A percentile compares a stretch with the other conserved stretches of the same genome.
Evolutionary conservation across 2,329 filamentous ascomycete species (phyloP).

Genomic region (Colletotrichum falcatum): DNA sequence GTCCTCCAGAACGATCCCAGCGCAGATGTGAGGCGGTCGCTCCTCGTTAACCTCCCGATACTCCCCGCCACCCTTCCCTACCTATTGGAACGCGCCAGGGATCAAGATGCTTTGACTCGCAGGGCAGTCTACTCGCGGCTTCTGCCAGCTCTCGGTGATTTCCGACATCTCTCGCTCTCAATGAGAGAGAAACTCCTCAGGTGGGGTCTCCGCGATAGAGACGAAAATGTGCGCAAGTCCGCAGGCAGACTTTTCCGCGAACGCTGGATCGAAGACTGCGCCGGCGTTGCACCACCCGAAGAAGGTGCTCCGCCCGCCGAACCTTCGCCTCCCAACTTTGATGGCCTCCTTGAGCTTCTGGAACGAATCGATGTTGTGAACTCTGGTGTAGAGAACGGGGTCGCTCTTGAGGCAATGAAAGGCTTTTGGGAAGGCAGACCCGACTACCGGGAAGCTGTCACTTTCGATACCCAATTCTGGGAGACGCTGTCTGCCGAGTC

Average conservation of each 20-base stretch:
- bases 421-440: slow-evolving; percentile 96
- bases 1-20: slow-evolving; percentile 94
- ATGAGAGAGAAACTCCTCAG: slow-evolving; percentile 96
- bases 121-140: slow-evolving; percentile 88
- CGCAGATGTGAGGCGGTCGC: slow-evolving; percentile 88
- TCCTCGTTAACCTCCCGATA: slow-evolving; percentile 92
- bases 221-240: slow-evolving; percentile 93
- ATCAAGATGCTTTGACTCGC: slow-evolving; percentile 86
- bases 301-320: slow-evolving; percentile 68
- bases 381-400: slow-evolving; percentile 88
- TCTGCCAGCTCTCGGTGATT: slow-evolving; percentile 90
- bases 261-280: slow-evolving; percentile 98
- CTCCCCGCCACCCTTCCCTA: slow-evolving; percentile 85
- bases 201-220: slow-evolving; percentile 94
- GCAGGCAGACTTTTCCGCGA: slow-evolving; percentile 91
- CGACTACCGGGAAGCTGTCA: slow-evolving; percentile 80
- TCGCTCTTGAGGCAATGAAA: slow-evolving; percentile 93
- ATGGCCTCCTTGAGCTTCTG: slow-evolving; percentile 89
- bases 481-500: slow-evolving; percentile 86
- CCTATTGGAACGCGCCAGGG: slow-evolving; percentile 89
- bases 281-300: slow-evolving; percentile 71
- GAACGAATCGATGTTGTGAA: slow-evolving; percentile 95
- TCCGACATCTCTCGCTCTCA: slow-evolving; percentile 89
- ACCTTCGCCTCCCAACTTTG: slow-evolving; percentile 75
- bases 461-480: slow-evolving; percentile 82